Evolutionary conservation across 2,329 filamentous ascomycete genomes (phyloP), one percentile per base, ranked within the genome.

Genomic region (Ophidiomyces ophidiicola): DNA sequence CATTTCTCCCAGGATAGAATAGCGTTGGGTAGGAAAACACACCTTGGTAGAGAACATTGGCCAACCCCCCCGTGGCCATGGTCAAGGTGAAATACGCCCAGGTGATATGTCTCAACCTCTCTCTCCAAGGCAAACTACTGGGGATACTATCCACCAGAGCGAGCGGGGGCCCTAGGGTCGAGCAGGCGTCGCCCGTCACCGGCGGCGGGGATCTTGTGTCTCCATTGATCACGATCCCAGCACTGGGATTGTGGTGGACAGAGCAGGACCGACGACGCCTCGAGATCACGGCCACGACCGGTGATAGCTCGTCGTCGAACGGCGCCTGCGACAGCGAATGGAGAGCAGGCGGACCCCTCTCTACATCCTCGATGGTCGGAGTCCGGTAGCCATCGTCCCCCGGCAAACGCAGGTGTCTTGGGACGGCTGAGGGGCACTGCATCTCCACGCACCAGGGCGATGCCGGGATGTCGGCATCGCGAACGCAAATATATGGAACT

Each of bases 81-180:
- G 72, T 76, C 57, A 77, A 63, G 11, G 81, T 83, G 51, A 86
- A 88, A 69, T 78, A 88, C 0, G 81, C 85, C 82, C 82, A 88
- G 1, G 75, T 78, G 46, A 76, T 70, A 58, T 78, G 74, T 36
- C 69, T 60, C 31, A 78, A 68, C n/a, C 74, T 60, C 46, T 74
- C 62, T 45, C 62, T 68, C 61, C 70, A 74, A 31, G 58, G 53
- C 14, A 71, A 53, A 10, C 50, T 44, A 4, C 46, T 43, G 10
- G 53, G 46, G 20, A 33, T 48, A 36, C 32, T 48, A 12, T 45
- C 36, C 45, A 18, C 40, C 31, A 14, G 39, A 40, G 6, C 46
- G 44, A 23, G 45, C 32, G 12, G 47, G 42, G 18, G 32, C 32
- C 26, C 32, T 14, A 7, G 50, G 44, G 43, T 53, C 45, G 5